phyloP scores from a whole-genome alignment of 1,284 basidiomycete species.

The Kwoniella shivajii region DNA sequence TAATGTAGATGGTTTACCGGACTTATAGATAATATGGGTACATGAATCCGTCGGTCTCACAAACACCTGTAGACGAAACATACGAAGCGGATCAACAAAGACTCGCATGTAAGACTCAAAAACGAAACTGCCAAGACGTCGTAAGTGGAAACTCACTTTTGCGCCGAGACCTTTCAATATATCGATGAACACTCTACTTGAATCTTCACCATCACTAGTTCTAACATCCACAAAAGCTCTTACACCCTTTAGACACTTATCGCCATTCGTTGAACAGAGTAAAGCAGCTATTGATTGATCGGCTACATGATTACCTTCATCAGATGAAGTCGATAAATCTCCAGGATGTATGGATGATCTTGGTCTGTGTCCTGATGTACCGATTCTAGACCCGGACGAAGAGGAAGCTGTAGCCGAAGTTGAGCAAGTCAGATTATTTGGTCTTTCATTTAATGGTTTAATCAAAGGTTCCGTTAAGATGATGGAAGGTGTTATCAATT shows the following conservation, averaged over 20 bases:
- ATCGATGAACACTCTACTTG: slow-evolving; percentile 77
- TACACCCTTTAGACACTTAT: slow-evolving; percentile 65
- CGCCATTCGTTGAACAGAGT: slow-evolving; percentile 28
- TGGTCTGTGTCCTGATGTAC: slow-evolving; percentile 26
- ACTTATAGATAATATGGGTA: slow-evolving; percentile 90
- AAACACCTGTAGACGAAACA: slow-evolving; percentile 55
- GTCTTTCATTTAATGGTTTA: slow-evolving; percentile 1
- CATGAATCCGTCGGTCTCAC: slow-evolving; percentile 59
- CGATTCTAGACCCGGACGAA: not conserved
- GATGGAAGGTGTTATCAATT: slow-evolving; percentile 5
- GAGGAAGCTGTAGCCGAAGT: not conserved
- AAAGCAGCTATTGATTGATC: slow-evolving; percentile 35
- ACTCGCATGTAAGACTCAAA: too few species aligned
- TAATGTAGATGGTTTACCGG: slow-evolving; percentile 75
- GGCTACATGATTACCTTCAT: slow-evolving; percentile 16
- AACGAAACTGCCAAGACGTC: too few species aligned
- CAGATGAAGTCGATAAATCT: slow-evolving; percentile 5
- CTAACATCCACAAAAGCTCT: slow-evolving; percentile 86
- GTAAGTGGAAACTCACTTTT: slow-evolving; percentile 67
- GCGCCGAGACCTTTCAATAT: slow-evolving; percentile 82
- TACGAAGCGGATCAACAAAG: too few species aligned
- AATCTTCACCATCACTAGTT: slow-evolving; percentile 83
- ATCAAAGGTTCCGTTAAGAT: not conserved
- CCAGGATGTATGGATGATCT: slow-evolving; percentile 18
- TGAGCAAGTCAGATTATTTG: slow-evolving; percentile 12